A percentile compares a stretch with the other conserved stretches of the same genome.
These are phyloP conservation scores for Aspergillus conjunctus DNA, from an alignment of 495 filamentous ascomycete species.

Conservation along the genomic window DNA sequence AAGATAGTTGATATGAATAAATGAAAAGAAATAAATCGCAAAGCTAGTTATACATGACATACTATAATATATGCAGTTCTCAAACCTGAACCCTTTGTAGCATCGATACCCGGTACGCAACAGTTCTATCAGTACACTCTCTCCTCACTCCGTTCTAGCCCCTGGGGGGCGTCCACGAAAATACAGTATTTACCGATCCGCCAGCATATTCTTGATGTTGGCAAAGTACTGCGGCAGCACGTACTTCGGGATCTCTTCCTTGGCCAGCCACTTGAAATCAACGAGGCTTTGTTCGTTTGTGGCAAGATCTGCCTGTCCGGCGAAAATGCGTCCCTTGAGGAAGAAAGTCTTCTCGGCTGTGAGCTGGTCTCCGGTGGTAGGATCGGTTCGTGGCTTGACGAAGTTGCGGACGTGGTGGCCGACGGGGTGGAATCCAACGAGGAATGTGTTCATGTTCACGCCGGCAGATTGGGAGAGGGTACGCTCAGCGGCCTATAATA, in stretches of 20 bases:
- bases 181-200: conserved; percentile 56
- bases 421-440: conserved; percentile 87
- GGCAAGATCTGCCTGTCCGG: conserved; percentile 83
- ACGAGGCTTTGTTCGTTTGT: conserved; percentile 69
- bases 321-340: conserved; percentile 93
- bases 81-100: conserved; percentile 22
- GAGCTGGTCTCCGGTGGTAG: conserved; percentile 36
- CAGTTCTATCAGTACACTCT: conserved; percentile 20
- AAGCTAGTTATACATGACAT: conserved; percentile 54
- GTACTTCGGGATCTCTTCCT: conserved; percentile 75
- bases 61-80: conserved; percentile 48
- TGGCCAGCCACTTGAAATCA: conserved; percentile 91
- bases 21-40: conserved; percentile 24
- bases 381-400: conserved; percentile 36
- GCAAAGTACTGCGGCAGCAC: conserved; percentile 68
- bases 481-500: conserved; percentile 72
- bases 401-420: conserved; percentile 68
- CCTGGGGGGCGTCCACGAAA: background rate
- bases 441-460: conserved; percentile 98
- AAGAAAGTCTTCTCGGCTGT: conserved; percentile 87
- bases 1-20: conserved; percentile 16
- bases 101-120: conserved; percentile 20
- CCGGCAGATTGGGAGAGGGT: conserved; percentile 76
- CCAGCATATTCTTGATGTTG: conserved; percentile 77
- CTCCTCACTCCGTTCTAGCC: background rate